Evolutionary conservation across 2,329 filamentous ascomycete genomes (phyloP).

Genomic region (Colletotrichum paranaense): DNA sequence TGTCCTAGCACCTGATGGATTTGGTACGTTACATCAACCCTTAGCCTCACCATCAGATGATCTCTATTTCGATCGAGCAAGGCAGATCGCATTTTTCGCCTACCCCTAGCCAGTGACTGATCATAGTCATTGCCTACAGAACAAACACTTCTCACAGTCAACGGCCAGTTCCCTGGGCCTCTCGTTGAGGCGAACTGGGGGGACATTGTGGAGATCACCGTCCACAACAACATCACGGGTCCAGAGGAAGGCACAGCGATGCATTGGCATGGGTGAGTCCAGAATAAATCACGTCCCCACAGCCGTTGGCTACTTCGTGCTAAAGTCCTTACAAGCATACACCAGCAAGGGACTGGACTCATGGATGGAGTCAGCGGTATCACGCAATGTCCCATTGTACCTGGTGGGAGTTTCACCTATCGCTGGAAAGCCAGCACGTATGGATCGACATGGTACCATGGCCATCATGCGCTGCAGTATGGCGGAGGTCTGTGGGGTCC

Average conservation of each 20-base stretch:
- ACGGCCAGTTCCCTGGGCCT: slow-evolving; percentile 26
- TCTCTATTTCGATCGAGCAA: not conserved
- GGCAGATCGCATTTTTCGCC: too few relatives aligned
- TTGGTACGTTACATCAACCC: slow-evolving; percentile 4
- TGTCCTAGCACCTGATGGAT: slow-evolving; percentile 23
- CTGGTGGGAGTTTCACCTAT: slow-evolving; percentile 65
- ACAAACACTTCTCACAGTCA: slow-evolving; percentile 18
- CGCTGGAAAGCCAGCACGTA: slow-evolving; percentile 65
- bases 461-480: slow-evolving; percentile 61
- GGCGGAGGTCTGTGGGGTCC: slow-evolving; percentile 68
- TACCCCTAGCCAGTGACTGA: not conserved
- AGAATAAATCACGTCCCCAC: not conserved
- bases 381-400: slow-evolving; percentile 62
- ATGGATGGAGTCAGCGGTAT: slow-evolving; percentile 65
- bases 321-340: slow-evolving; percentile 12
- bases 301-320: not conserved
- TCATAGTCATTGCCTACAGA: not conserved
- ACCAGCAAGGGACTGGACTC: slow-evolving; percentile 22
- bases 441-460: slow-evolving; percentile 70
- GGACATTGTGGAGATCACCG: slow-evolving; percentile 18
- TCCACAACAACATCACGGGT: slow-evolving; percentile 31
- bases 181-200: slow-evolving; percentile 33
- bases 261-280: slow-evolving; percentile 31
- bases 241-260: slow-evolving; percentile 33
- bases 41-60: not conserved